Conservation (phyloP, 73 alveolate genomes). For the Tetrahymena thermophila region DNA sequence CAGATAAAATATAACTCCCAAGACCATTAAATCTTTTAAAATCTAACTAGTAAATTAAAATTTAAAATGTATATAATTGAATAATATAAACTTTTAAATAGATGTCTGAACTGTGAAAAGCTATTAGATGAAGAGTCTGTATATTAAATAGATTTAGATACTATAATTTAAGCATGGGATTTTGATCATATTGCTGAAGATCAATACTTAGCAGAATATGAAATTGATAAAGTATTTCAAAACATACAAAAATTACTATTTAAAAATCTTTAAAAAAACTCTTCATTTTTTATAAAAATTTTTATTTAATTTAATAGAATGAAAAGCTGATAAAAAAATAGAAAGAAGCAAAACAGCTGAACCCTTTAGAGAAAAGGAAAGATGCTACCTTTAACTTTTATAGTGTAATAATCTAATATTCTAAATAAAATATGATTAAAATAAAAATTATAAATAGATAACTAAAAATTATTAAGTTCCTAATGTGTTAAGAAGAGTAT, state of each 20-base stretch:
- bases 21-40: not conserved
- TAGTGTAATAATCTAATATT: not conserved
- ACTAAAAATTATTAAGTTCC: not conserved
- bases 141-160: not conserved
- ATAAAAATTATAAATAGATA: not conserved
- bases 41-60: not conserved
- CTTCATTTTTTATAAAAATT: no score
- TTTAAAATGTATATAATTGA: not conserved
- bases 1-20: not conserved
- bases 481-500: not conserved
- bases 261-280: no score
- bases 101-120: not conserved
- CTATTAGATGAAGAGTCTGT: not conserved
- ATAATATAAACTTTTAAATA: not conserved
- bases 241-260: not conserved
- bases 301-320: not conserved
- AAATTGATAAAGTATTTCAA: not conserved
- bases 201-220: not conserved
- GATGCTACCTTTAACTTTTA: not conserved
- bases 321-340: not conserved
- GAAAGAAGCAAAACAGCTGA: not conserved
- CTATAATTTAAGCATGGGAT: not conserved
- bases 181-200: not conserved
- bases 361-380: not conserved
- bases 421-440: not conserved